Percentiles rank a stretch among this genome's conserved stretches.
These are phyloP conservation scores for Yamadazyma epiphylla DNA, from an alignment of 1,139 yeast species.

Conservation along the genomic window DNA sequence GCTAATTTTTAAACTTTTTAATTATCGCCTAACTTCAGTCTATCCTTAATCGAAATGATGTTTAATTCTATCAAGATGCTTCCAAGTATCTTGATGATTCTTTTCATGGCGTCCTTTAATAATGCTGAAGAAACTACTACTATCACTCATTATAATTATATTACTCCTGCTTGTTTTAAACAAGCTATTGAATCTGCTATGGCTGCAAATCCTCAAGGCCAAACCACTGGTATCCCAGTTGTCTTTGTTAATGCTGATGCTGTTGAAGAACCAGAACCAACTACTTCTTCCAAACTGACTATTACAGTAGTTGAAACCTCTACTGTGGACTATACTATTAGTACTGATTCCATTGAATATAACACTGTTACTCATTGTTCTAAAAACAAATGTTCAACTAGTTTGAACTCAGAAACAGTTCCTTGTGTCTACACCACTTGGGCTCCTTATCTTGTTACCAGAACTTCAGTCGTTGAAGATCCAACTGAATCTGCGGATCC, in stretches of 20 bases:
- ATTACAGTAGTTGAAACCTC: conserved; percentile 5
- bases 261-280: conserved; percentile 2
- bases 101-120: conserved; percentile 2
- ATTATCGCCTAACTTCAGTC: not conserved
- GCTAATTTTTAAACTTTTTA: no score
- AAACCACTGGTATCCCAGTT: conserved; percentile 27
- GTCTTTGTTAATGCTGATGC: conserved; percentile 27
- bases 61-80: conserved; percentile 1
- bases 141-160: conserved; percentile 28
- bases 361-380: conserved; percentile 7
- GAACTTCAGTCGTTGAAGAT: conserved; percentile 4
- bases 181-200: conserved; percentile 19
- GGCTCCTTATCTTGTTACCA: conserved; percentile 5
- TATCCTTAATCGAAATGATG: not conserved
- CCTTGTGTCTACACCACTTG: conserved; percentile 9
- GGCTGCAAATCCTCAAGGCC: conserved; percentile 18
- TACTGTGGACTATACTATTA: conserved; percentile 5
- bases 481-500: conserved; percentile 1
- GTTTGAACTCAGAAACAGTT: conserved; percentile 5
- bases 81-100: conserved; percentile 1
- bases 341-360: conserved; percentile 4
- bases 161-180: conserved; percentile 27
- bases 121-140: conserved; percentile 16
- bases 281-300: not conserved
- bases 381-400: conserved; percentile 6